Percentiles rank a stretch among this genome's conserved stretches.
These are phyloP conservation scores for Clavariopsis aquatica DNA, from an alignment of 495 filamentous ascomycete species.

Conservation along the genomic window DNA sequence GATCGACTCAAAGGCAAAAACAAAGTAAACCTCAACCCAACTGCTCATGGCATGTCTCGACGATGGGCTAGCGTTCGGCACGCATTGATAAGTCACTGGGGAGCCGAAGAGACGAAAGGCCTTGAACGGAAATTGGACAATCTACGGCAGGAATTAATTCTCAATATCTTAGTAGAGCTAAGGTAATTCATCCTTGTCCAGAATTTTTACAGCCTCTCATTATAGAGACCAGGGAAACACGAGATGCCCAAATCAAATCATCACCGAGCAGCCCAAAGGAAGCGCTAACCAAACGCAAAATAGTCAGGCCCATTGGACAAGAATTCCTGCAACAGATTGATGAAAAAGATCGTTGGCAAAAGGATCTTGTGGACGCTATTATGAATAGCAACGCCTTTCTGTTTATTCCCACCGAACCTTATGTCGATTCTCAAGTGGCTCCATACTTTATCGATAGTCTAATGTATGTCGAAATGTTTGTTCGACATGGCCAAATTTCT, in stretches of 20 bases:
- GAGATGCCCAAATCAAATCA: constrained; percentile 5
- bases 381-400: not conserved
- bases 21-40: not conserved
- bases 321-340: constrained; percentile 9
- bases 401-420: not conserved
- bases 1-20: constrained; percentile 7
- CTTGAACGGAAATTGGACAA: constrained; percentile 1
- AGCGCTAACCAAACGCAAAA: not conserved
- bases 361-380: constrained; percentile 7
- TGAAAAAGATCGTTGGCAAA: constrained; percentile 12
- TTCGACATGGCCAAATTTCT: constrained; percentile 6
- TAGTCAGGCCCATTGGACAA: constrained; percentile 7
- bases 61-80: constrained; percentile 8
- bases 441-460: constrained; percentile 10
- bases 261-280: not conserved
- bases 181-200: not conserved
- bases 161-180: constrained; percentile 2
- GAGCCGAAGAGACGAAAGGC: not conserved
- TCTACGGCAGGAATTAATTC: constrained; percentile 2
- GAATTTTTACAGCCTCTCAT: not conserved
- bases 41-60: not conserved
- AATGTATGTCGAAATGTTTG: constrained; percentile 11
- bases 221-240: not conserved
- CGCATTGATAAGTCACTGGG: not conserved
- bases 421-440: not conserved